Evolutionary conservation across 1,139 yeast species (phyloP).

Genomic region (Scheffersomyces parashehatae): DNA sequence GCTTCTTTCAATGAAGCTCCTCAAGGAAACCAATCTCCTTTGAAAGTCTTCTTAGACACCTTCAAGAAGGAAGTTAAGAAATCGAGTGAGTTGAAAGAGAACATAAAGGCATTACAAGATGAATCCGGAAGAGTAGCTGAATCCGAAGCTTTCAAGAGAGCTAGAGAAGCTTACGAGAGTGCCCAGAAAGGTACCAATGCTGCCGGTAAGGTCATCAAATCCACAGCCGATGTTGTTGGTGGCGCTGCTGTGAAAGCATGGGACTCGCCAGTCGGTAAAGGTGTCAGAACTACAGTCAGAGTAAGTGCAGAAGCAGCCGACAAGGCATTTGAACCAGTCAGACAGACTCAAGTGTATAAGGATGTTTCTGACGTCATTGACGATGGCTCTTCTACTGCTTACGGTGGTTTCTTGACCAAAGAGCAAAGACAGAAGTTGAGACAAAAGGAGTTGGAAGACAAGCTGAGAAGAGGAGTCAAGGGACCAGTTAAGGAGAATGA

Average conservation of each 20-base stretch:
- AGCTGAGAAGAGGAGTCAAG: constrained; percentile 32
- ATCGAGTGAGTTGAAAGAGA: constrained; percentile 84
- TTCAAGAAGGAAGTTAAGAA: constrained; percentile 90
- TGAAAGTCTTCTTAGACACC: constrained; percentile 91
- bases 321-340: constrained; percentile 89
- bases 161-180: constrained; percentile 86
- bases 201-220: constrained; percentile 79
- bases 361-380: constrained; percentile 88
- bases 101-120: constrained; percentile 92
- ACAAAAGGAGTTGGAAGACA: constrained; percentile 56
- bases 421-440: constrained; percentile 80
- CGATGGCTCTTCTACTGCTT: constrained; percentile 84
- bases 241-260: constrained; percentile 89
- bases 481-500: constrained; percentile 80
- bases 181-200: constrained; percentile 83
- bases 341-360: constrained; percentile 86
- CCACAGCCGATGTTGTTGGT: constrained; percentile 95
- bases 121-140: constrained; percentile 96
- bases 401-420: constrained; percentile 90
- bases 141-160: constrained; percentile 88
- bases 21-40: constrained; percentile 59
- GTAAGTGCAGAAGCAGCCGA: constrained; percentile 82
- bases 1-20: constrained; percentile 19
- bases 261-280: constrained; percentile 93
- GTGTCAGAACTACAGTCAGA: constrained; percentile 78